phyloP scores from a whole-genome alignment of 495 filamentous ascomycete species.

The Pyrenula massariospora region DNA sequence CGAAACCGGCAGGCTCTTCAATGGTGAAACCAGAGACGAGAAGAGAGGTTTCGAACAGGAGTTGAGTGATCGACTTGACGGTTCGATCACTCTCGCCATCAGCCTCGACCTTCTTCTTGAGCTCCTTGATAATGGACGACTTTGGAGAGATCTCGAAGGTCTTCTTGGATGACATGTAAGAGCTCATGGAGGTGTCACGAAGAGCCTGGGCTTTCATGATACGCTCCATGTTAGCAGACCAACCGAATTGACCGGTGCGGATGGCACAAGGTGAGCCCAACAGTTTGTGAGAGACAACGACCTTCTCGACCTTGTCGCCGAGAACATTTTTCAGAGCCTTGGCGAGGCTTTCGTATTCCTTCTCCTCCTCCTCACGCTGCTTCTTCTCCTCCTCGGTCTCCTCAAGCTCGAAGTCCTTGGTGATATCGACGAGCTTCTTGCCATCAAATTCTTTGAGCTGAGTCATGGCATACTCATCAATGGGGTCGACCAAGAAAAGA shows the following conservation, averaged over 20 bases:
- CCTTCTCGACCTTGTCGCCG: slow-evolving; percentile 99
- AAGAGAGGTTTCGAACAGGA: slow-evolving; percentile 96
- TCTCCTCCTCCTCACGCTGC: slow-evolving; percentile 89
- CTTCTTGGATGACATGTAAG: slow-evolving; percentile 99
- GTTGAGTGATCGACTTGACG: slow-evolving; percentile 95
- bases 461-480: slow-evolving; percentile 99
- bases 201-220: slow-evolving; percentile 99
- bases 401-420: slow-evolving; percentile 99
- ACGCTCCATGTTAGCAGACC: slow-evolving; percentile 99
- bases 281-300: slow-evolving; percentile 97
- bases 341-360: slow-evolving; percentile 87
- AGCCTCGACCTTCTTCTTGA: slow-evolving; percentile 94
- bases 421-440: slow-evolving; percentile 99
- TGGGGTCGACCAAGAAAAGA: slow-evolving; percentile 97
- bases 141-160: slow-evolving; percentile 99
- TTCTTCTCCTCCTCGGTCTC: slow-evolving; percentile 99
- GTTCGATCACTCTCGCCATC: slow-evolving; percentile 97
- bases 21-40: slow-evolving; percentile 98
- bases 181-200: slow-evolving; percentile 97
- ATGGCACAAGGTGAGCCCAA: slow-evolving; percentile 93
- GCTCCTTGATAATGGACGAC: slow-evolving; percentile 94
- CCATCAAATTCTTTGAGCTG: slow-evolving; percentile 99
- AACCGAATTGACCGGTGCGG: slow-evolving; percentile 98
- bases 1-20: slow-evolving; percentile 93
- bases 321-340: slow-evolving; percentile 98